phyloP scores from a whole-genome alignment of 345 rosid species.

The Gossypium mustelinum region DNA sequence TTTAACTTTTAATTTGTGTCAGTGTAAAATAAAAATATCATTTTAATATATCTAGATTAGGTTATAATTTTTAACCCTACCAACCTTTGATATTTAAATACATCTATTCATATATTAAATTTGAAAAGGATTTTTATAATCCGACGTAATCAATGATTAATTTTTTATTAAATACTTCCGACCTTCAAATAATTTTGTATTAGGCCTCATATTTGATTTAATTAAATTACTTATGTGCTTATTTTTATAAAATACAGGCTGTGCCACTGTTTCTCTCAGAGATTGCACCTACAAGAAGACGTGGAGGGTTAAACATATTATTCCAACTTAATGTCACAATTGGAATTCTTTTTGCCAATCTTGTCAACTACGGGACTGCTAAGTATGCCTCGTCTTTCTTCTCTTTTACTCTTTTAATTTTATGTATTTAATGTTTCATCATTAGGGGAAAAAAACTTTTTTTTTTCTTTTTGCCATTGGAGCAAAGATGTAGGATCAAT shows the following conservation, averaged over 20 bases:
- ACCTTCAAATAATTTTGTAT: neutral
- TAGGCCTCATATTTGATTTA: neutral
- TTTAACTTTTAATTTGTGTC: neutral
- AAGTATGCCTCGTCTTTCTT: slow-evolving; percentile 43
- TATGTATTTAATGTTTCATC: neutral
- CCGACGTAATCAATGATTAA: too few species aligned
- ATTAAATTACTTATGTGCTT: neutral
- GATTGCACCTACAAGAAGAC: slow-evolving; percentile 89
- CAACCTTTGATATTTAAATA: neutral
- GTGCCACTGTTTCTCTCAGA: slow-evolving; percentile 94
- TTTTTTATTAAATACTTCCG: too few species aligned
- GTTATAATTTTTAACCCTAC: neutral
- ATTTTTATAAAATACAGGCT: slow-evolving; percentile 39
- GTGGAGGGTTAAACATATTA: slow-evolving; percentile 87
- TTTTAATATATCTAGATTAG: neutral
- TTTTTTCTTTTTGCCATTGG: too few species aligned
- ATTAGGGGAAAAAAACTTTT: too few species aligned
- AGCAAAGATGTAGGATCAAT: too few species aligned
- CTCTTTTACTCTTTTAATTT: neutral
- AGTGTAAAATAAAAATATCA: neutral
- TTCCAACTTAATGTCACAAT: slow-evolving; percentile 94
- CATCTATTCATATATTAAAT: neutral
- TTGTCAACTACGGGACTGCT: slow-evolving; percentile 88
- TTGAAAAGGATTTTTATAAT: too few species aligned
- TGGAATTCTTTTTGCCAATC: slow-evolving; percentile 86